A percentile compares a stretch with the other conserved stretches of the same genome.
Conservation (phyloP, 2,329 filamentous ascomycete genomes). For the Verticillium alfalfae region DNA sequence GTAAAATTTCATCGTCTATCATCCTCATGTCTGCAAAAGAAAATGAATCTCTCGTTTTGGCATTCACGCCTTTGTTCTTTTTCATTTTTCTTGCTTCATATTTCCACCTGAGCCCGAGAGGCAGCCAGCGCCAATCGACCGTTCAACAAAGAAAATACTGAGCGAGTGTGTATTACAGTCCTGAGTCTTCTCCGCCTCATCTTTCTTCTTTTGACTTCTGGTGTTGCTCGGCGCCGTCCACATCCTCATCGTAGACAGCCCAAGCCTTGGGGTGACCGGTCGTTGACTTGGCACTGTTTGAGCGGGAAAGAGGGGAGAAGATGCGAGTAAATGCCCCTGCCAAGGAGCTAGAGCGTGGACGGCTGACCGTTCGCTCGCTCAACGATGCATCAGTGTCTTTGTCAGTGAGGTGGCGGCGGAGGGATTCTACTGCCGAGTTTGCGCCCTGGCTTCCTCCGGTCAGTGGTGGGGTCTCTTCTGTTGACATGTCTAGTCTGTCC, state of each 20-base stretch:
- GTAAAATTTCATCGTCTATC: background rate
- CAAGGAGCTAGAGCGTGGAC: background rate
- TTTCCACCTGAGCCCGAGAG: background rate
- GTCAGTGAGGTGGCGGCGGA: background rate
- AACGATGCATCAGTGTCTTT: background rate
- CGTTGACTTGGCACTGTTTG: background rate
- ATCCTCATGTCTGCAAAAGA: background rate
- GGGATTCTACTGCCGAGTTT: background rate
- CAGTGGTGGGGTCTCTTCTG: background rate
- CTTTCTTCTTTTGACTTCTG: background rate
- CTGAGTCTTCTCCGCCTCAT: background rate
- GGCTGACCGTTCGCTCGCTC: background rate
- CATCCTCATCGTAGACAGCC: background rate
- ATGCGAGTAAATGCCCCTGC: background rate
- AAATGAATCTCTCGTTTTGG: background rate
- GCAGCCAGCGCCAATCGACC: background rate
- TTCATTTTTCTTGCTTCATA: no score
- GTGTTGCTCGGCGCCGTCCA: background rate
- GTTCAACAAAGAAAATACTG: background rate
- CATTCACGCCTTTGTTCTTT: no score
- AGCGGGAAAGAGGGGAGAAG: background rate
- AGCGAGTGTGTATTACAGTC: background rate
- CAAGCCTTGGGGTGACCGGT: background rate
- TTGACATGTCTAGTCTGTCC: background rate
- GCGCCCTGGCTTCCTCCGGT: background rate